phyloP scores from a whole-genome alignment of 495 filamentous ascomycete genomes.

The Aspergillus coremiiformis region DNA sequence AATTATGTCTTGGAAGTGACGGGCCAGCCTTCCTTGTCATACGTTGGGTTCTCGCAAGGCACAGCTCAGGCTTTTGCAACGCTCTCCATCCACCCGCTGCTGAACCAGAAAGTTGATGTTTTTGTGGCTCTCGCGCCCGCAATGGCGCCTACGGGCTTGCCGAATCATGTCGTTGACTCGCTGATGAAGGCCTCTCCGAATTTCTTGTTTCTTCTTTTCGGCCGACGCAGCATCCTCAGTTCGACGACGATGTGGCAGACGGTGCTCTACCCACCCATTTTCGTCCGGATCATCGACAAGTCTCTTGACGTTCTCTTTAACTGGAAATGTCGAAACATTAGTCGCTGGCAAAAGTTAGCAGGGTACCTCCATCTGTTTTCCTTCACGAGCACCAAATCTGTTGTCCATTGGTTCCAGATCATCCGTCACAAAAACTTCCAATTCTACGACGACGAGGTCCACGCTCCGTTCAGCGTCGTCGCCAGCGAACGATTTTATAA shows the following conservation, averaged over 20 bases:
- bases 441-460: slow-evolving; percentile 95
- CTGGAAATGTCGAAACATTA: slow-evolving; percentile 85
- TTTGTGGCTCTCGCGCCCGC: slow-evolving; percentile 97
- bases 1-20: slow-evolving; percentile 84
- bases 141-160: slow-evolving; percentile 89
- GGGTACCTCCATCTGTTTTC: slow-evolving; percentile 97
- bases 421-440: slow-evolving; percentile 92
- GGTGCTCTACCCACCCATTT: slow-evolving; percentile 90
- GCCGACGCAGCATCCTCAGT: slow-evolving; percentile 84
- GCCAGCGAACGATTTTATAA: slow-evolving; percentile 66
- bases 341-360: slow-evolving; percentile 80
- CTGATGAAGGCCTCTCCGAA: slow-evolving; percentile 91
- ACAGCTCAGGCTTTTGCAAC: slow-evolving; percentile 95
- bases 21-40: slow-evolving; percentile 75
- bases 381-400: slow-evolving; percentile 89
- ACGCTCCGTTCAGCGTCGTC: slow-evolving; percentile 51
- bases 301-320: slow-evolving; percentile 77
- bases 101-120: slow-evolving; percentile 91
- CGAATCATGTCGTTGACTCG: slow-evolving; percentile 81
- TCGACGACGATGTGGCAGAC: slow-evolving; percentile 97
- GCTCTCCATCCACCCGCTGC: slow-evolving; percentile 82
- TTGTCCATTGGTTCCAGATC: slow-evolving; percentile 99
- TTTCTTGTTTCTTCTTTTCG: slow-evolving; percentile 88
- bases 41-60: slow-evolving; percentile 94
- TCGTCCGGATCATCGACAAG: slow-evolving; percentile 79